Percentiles rank a stretch among this genome's conserved stretches.
phyloP scores from a whole-genome alignment of 352 stramenopile genomes.

The Phytophthora hybrid region DNA sequence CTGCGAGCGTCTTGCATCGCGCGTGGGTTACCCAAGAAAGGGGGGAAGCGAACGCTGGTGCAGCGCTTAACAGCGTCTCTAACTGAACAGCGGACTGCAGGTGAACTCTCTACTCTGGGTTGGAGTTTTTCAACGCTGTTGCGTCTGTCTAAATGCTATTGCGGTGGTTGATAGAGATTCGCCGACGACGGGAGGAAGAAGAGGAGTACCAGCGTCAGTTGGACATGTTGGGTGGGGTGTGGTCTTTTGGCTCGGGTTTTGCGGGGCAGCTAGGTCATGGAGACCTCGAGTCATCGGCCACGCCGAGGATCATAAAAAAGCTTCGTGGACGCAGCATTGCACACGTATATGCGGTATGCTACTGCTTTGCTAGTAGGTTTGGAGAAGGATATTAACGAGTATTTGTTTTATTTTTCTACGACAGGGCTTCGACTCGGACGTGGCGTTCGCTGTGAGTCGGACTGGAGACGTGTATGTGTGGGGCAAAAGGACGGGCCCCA shows the following conservation, averaged over 20 bases:
- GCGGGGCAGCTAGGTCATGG: constrained; percentile 78
- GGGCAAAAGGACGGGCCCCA: constrained; percentile 73
- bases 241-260: constrained; percentile 82
- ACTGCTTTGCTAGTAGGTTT: constrained; percentile 5
- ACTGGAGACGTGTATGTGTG: constrained; percentile 83
- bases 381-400: neutral
- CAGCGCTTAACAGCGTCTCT: constrained; percentile 66
- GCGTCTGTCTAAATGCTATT: neutral
- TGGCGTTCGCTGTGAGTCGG: constrained; percentile 76
- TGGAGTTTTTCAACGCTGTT: too few relatives aligned
- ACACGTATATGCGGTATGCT: constrained; percentile 78
- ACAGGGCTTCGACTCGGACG: constrained; percentile 85
- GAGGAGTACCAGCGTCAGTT: constrained; percentile 76
- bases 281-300: constrained; percentile 65
- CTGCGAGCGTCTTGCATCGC: constrained; percentile 81
- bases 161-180: constrained; percentile 53
- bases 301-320: constrained; percentile 72
- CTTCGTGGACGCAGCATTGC: constrained; percentile 70
- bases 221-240: constrained; percentile 85
- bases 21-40: constrained; percentile 64
- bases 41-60: constrained; percentile 70
- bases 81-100: constrained; percentile 63
- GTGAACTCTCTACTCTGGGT: constrained; percentile 24
- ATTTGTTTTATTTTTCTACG: neutral
- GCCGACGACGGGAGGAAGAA: constrained; percentile 62